A percentile compares a stretch with the other conserved stretches of the same genome.
phyloP scores from a whole-genome alignment of 305 asterid species.

The Solanum hybrid region DNA sequence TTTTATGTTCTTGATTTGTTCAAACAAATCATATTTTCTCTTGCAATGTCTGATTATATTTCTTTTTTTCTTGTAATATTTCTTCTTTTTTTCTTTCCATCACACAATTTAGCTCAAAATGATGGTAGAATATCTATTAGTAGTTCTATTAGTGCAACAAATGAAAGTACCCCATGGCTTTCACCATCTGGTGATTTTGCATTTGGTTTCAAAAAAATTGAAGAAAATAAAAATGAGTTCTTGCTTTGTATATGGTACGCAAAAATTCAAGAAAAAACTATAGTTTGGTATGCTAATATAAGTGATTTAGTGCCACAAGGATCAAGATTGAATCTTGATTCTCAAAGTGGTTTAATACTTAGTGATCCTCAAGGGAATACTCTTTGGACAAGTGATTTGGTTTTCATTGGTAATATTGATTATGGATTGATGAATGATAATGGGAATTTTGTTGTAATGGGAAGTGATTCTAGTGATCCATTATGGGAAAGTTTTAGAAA shows the following conservation, averaged over 20 bases:
- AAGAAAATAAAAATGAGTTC: constrained; percentile 11
- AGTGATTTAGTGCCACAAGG: constrained; percentile 4
- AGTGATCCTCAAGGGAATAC: constrained; percentile 2
- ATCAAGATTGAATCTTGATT: constrained; percentile 7
- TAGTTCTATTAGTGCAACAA: not conserved
- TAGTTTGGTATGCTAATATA: constrained; percentile 12
- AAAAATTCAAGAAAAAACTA: not conserved
- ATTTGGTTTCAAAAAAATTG: constrained; percentile 21
- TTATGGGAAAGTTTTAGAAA: constrained; percentile 9
- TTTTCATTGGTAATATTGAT: not conserved
- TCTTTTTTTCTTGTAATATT: not conserved
- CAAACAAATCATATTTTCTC: not conserved
- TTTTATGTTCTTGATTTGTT: not conserved
- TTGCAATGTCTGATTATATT: not conserved
- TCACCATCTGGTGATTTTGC: constrained; percentile 22
- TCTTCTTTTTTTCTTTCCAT: not conserved
- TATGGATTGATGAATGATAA: constrained; percentile 6
- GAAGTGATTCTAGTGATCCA: not conserved
- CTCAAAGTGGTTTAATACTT: not conserved
- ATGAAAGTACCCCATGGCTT: not conserved
- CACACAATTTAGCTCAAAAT: not conserved
- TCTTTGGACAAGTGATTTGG: not conserved
- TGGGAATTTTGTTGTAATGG: constrained; percentile 8
- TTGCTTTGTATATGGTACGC: constrained; percentile 13
- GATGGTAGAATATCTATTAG: not conserved